A percentile compares a stretch with the other conserved stretches of the same genome.
These are phyloP conservation scores for Rhodotorula sp. DNA, from an alignment of 1,284 basidiomycete genomes.

Conservation along the genomic window DNA sequence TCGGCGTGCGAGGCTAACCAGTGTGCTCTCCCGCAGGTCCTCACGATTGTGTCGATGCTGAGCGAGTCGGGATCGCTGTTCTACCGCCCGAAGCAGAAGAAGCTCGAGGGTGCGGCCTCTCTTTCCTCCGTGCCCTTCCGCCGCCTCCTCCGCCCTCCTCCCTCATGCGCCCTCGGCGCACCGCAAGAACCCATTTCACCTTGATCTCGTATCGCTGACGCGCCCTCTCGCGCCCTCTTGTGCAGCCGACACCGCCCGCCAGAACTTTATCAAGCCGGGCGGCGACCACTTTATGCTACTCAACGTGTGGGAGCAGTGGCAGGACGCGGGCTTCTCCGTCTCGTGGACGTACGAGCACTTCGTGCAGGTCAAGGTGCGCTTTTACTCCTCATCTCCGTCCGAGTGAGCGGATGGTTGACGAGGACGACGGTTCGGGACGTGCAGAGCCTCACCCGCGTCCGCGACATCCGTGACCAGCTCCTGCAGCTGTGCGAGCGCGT, in stretches of 20 bases:
- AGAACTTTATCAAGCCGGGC: conserved; percentile 92
- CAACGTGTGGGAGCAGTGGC: conserved; percentile 99
- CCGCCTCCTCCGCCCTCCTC: too few relatives aligned
- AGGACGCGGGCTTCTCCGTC: conserved; percentile 85
- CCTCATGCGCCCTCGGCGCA: too few relatives aligned
- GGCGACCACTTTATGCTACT: conserved; percentile 97
- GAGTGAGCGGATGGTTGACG: not conserved
- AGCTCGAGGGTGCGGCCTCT: conserved; percentile 49
- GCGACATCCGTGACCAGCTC: conserved; percentile 93
- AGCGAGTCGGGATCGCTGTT: conserved; percentile 93
- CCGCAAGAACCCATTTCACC: too few relatives aligned
- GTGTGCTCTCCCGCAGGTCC: conserved; percentile 53
- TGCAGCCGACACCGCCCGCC: conserved; percentile 92
- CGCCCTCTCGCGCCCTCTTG: conserved; percentile 48
- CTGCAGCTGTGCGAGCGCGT: conserved; percentile 94
- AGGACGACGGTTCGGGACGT: fast-evolving
- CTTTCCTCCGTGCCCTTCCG: not conserved
- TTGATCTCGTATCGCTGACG: not conserved
- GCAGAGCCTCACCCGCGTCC: conserved; percentile 71
- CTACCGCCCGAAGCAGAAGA: conserved; percentile 89
- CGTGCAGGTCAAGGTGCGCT: conserved; percentile 77
- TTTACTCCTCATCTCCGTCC: too few relatives aligned
- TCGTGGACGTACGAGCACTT: conserved; percentile 82
- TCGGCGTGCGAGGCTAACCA: not conserved
- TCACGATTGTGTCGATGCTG: conserved; percentile 97